Base-by-base conservation (phyloP, 192 early-diverging fungal species). In the Umbelopsis vinacea region DNA sequence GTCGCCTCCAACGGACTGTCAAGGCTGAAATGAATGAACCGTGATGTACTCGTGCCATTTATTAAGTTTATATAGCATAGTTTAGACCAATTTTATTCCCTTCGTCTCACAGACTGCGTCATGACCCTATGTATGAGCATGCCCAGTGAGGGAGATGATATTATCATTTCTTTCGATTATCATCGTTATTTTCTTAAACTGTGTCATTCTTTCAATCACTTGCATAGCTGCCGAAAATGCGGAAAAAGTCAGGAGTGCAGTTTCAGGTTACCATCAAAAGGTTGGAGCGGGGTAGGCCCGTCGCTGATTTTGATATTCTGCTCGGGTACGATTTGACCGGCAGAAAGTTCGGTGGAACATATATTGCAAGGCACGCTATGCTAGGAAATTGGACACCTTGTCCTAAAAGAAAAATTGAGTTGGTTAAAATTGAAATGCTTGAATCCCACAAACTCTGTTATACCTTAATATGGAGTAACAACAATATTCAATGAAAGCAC, bases 381-480 rank as follows among this genome's bases (percentile, higher is more conserved):
- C 26, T 43, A 43, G 40, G 40, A 43, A 43, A 43, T 43, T 43
- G 11, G 40, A n/a, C 33, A 19, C 2, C 29, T 19, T 63, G 57
- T 63, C 23, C 29, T 29, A 57, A 22, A 29, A 29, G 54, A 26
- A 57, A 24, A 57, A 29, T 57, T 57, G 29, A 29, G 29, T 29
- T 29, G 29, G 54, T 57, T 11, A 14, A 63, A 63, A 63, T 63
- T 38, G 57, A 63, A 63, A 63, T 35, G 33, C 4, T 29, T 29
- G 33, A 15, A 6, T 12, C 2, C 29, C 15, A 37, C 10, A 35
- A 35, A 9, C 12, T 63, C 35, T 8, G 8, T 35, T 63, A 29
- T 3, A 29, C 15, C 8, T 43, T 43, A 43, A 11, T 43, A 11
- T 43, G 40, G 40, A 19, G 19, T 37, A 37, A 26, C 33, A 19